Conservation (phyloP, 2,329 filamentous ascomycete genomes). For the Xylariaceae sp. region DNA sequence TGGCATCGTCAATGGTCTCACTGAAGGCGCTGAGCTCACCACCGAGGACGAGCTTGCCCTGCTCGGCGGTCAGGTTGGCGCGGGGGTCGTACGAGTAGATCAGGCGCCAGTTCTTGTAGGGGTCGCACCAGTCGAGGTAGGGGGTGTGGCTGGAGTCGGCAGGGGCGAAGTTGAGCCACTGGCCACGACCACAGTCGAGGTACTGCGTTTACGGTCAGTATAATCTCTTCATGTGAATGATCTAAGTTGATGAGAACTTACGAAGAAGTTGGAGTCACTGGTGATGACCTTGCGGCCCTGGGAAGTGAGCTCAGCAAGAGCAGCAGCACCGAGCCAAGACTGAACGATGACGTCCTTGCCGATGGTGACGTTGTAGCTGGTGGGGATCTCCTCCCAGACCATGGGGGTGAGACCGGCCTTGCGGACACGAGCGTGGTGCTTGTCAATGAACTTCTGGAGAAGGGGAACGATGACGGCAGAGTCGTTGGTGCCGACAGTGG, state of each 20-base stretch:
- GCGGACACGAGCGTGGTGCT: slow-evolving; percentile 61
- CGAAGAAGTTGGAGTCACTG: slow-evolving; percentile 74
- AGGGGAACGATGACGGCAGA: slow-evolving; percentile 63
- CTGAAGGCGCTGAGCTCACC: slow-evolving; percentile 80
- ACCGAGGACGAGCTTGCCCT: slow-evolving; percentile 66
- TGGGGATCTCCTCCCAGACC: slow-evolving; percentile 84
- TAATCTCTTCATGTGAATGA: background rate
- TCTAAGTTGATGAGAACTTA: slow-evolving; percentile 37
- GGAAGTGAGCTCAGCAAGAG: slow-evolving; percentile 55
- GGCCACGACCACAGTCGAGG: slow-evolving; percentile 75
- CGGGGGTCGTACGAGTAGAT: slow-evolving; percentile 77
- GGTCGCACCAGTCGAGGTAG: slow-evolving; percentile 75
- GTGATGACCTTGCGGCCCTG: slow-evolving; percentile 66
- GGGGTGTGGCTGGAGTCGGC: slow-evolving; percentile 52
- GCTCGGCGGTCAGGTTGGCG: slow-evolving; percentile 53
- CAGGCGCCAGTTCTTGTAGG: slow-evolving; percentile 74
- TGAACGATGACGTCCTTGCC: slow-evolving; percentile 70
- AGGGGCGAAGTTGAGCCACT: slow-evolving; percentile 68
- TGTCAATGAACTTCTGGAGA: slow-evolving; percentile 71
- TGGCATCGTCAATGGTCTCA: slow-evolving; percentile 71
- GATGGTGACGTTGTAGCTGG: slow-evolving; percentile 71
- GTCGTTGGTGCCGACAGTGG: slow-evolving; percentile 63
- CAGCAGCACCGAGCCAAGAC: slow-evolving; percentile 63
- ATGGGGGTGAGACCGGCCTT: slow-evolving; percentile 63
- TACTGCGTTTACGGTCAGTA: slow-evolving; percentile 46